A percentile compares a stretch with the other conserved stretches of the same genome.
These are phyloP conservation scores for Sporothrix pallida DNA, from an alignment of 2,329 filamentous ascomycete genomes.

Conservation along the genomic window DNA sequence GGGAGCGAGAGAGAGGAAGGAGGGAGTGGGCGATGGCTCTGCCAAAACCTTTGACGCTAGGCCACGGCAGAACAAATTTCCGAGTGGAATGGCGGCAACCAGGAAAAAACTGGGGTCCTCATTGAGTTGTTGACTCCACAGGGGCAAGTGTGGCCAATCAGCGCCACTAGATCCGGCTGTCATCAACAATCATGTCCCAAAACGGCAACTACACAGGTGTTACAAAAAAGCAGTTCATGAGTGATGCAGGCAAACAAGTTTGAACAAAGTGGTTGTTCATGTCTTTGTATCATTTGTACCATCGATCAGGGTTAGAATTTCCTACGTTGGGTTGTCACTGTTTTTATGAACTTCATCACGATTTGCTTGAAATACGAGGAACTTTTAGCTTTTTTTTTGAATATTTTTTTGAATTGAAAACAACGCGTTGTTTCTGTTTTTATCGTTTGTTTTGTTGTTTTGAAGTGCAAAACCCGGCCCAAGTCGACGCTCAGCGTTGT, in stretches of 20 bases:
- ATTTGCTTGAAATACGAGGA: not conserved
- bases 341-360: not conserved
- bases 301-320: not conserved
- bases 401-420: constrained; percentile 5
- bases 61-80: constrained; percentile 41
- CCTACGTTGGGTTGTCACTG: too few species aligned
- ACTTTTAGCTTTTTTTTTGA: not conserved
- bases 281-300: not conserved
- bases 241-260: not conserved
- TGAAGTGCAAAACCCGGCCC: not conserved
- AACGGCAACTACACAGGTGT: constrained; percentile 4
- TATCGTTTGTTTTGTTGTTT: constrained; percentile 24
- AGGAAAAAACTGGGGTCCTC: not conserved
- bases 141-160: constrained; percentile 14
- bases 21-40: constrained; percentile 44
- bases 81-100: constrained; percentile 11
- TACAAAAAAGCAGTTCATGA: not conserved
- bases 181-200: constrained; percentile 7
- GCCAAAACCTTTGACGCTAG: constrained; percentile 48
- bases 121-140: not conserved
- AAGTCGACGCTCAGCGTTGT: constrained; percentile 30
- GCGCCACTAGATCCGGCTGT: not conserved
- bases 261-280: too few species aligned
- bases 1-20: constrained; percentile 29
- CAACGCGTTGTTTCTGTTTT: constrained; percentile 20